These are phyloP conservation scores for Septoria petroselini DNA, from an alignment of 2,329 filamentous ascomycete genomes.

Conservation along the genomic window DNA sequence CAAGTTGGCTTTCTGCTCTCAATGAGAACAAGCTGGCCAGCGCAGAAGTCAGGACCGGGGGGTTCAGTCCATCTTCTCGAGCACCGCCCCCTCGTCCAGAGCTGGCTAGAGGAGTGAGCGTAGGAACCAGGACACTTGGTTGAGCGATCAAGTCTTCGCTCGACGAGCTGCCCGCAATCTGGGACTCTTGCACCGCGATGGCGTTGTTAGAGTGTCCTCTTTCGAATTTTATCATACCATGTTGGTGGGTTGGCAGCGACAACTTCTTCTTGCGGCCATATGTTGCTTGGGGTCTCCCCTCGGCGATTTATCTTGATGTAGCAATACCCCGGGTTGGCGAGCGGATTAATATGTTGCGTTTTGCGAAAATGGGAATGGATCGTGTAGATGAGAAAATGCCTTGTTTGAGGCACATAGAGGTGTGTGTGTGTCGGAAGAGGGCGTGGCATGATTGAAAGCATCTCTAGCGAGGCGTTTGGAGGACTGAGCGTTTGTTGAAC, in stretches of 20 bases:
- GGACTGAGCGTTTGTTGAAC: slow-evolving; percentile 8
- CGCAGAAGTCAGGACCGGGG: slow-evolving; percentile 21
- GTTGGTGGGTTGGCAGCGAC: slow-evolving; percentile 3
- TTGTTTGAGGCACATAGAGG: slow-evolving; percentile 12
- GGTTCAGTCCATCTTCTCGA: slow-evolving; percentile 32
- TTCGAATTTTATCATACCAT: slow-evolving; percentile 1
- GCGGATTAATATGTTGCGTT: slow-evolving; percentile 10
- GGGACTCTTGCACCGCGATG: slow-evolving; percentile 4
- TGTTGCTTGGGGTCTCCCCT: slow-evolving; percentile 6
- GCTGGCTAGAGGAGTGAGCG: slow-evolving; percentile 32
- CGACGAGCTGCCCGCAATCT: neutral
- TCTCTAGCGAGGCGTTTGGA: slow-evolving; percentile 21
- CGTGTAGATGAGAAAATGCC: slow-evolving; percentile 17
- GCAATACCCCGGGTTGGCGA: slow-evolving; percentile 17
- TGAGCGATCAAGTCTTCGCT: slow-evolving; percentile 21
- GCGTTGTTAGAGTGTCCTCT: slow-evolving; percentile 9
- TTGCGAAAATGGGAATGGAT: slow-evolving; percentile 1
- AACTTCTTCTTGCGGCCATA: slow-evolving; percentile 8
- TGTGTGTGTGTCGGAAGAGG: neutral
- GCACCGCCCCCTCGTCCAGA: slow-evolving; percentile 29
- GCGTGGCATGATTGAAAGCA: slow-evolving; percentile 9
- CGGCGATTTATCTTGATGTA: slow-evolving; percentile 14
- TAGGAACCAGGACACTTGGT: slow-evolving; percentile 36
- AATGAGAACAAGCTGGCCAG: slow-evolving; percentile 66
- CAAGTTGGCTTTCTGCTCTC: slow-evolving; percentile 80